Conservation (phyloP, 2,329 filamentous ascomycete species). For the Colletotrichum navitas region DNA sequence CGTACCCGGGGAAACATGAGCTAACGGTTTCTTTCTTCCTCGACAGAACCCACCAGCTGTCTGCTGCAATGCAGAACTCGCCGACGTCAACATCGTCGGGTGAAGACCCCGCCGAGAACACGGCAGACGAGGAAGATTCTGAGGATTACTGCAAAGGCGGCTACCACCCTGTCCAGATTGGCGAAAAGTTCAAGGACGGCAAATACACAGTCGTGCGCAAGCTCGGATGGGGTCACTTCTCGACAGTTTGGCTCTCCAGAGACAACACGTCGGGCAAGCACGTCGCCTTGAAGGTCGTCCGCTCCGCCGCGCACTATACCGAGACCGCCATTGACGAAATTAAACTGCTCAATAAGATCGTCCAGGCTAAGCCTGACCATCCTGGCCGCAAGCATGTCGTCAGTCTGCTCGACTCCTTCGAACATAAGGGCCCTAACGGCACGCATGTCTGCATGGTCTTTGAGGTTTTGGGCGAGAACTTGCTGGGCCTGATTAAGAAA, state of each 20-base stretch:
- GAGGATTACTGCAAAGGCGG: constrained; percentile 99
- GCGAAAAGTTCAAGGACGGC: constrained; percentile 97
- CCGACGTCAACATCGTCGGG: constrained; percentile 82
- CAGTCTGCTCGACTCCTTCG: constrained; percentile 95
- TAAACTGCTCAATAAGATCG: constrained; percentile 96
- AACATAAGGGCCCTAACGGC: constrained; percentile 96
- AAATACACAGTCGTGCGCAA: constrained; percentile 97
- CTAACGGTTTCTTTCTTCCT: constrained; percentile 43
- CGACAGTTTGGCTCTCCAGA: constrained; percentile 88
- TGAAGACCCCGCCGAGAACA: constrained; percentile 89
- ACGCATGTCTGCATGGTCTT: constrained; percentile 99
- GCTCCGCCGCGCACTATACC: constrained; percentile 97
- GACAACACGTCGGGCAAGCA: constrained; percentile 93
- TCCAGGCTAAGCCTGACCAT: constrained; percentile 93
- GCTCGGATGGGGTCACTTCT: constrained; percentile 98
- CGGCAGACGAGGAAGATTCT: constrained; percentile 97
- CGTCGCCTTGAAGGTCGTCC: constrained; percentile 97
- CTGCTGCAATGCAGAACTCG: constrained; percentile 73
- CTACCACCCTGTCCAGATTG: constrained; percentile 94
- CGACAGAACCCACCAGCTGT: constrained; percentile 66
- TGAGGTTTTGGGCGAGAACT: constrained; percentile 94
- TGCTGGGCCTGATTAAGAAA: constrained; percentile 94
- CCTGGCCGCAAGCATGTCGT: constrained; percentile 96
- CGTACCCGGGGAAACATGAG: not conserved
- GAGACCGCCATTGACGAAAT: constrained; percentile 99